phyloP scores from a whole-genome alignment of 192 early-diverging fungal species.

The Linnemannia elongata region DNA sequence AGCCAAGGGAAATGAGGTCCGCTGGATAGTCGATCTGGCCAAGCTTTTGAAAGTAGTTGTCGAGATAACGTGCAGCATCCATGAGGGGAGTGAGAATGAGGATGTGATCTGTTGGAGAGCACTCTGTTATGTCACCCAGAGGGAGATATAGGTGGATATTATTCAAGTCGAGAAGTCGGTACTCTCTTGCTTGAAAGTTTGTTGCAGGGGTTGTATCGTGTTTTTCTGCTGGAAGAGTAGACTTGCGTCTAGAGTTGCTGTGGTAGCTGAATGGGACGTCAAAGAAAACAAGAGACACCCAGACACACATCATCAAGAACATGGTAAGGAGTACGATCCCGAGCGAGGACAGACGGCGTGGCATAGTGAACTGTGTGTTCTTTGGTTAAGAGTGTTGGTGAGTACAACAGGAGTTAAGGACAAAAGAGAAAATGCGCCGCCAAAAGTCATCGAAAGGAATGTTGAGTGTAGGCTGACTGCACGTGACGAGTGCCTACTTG shows the following conservation, averaged over 20 bases:
- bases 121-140: neutral
- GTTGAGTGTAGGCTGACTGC: neutral
- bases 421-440: neutral
- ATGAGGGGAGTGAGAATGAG: constrained; percentile 79
- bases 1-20: constrained; percentile 73
- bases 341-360: neutral
- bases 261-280: neutral
- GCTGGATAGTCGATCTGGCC: constrained; percentile 71
- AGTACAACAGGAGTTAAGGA: neutral
- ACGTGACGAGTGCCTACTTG: neutral
- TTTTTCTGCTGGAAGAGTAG: neutral
- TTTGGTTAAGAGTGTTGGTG: neutral
- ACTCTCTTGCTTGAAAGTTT: neutral
- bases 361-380: neutral
- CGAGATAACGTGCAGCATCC: constrained; percentile 69
- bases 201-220: neutral
- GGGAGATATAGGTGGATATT: neutral
- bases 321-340: neutral
- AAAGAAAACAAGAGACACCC: neutral
- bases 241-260: neutral
- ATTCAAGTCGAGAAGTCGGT: neutral
- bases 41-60: constrained; percentile 71
- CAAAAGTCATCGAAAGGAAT: neutral
- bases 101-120: constrained; percentile 44
- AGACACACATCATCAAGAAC: neutral